Evolutionary conservation across 352 stramenopile species (phyloP), one percentile per base, ranked within the genome.

Genomic region (Phytophthora syringae): DNA sequence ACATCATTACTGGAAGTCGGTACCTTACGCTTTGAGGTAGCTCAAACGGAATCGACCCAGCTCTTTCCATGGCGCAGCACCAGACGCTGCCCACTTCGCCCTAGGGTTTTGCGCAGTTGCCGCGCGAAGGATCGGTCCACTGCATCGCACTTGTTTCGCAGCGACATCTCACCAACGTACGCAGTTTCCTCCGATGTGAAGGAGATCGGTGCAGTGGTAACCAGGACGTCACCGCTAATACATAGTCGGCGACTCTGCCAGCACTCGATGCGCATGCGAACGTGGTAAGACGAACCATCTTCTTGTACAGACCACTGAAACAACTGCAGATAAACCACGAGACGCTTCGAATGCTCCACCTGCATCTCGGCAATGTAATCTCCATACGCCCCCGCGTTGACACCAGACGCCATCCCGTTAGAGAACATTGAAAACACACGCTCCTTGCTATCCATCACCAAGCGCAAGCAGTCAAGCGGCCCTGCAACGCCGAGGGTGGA

Each of bases 281-380:
- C 36, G 34, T 85, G 66, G 43, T 82, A 76, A 7, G 74, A 85
- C 3, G 49, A 28, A n/a, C 65, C 48, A 18, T 52, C 30, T 36
- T 55, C 52, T 11, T 34, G 40, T 34, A 72, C 25, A 18, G 70
- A 60, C 74, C 74, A 82, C 10, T 42, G 64, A 45, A 86, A 86
- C 7, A 79, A 45, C 44, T 84, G 72, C 34, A 88, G 25, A 40
- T 82, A 86, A 27, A 80, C 69, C 2, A 84, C 60, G 1, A 88
- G 64, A 9, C 74, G 66, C n/a, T 78, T 66, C 7, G 66, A 53
- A 9, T 65, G 28, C 18, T 84, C 79, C 30, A 78, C 65, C 22
- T 79, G 63, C 42, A 86, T 72, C 34, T 72, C 74, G 10, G 67
- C 79, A 15, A 85, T 66, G 56, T 91, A 91, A 51, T 91, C 79